Base-by-base conservation (phyloP, 306 rosid genomes). In the Albizia julibrissin region DNA sequence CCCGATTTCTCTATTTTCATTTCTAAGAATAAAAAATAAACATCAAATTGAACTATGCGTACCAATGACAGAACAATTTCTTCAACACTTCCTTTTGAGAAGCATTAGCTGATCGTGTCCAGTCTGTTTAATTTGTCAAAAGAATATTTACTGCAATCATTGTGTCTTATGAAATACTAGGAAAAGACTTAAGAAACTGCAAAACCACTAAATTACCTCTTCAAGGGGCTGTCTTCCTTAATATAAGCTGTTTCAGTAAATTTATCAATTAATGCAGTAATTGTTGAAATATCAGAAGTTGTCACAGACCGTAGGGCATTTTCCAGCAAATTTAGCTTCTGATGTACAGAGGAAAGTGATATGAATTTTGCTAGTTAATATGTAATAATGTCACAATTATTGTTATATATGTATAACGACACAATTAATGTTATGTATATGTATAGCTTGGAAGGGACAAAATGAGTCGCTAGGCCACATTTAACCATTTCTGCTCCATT, bases 401-500 rank as follows among this genome's bases (percentile, higher is more conserved):
- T 19, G 9, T 52, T 43, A 43, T 43, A 43, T 10, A 1, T 29
- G 31, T 29, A 29, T 29, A 29, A 29, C 31, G 31, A 43, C 13
- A 9, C 12, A 43, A 1, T 43, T 46, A 46, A 46, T 46, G 13
- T 46, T 13, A 46, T 46, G 9, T 1, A 7, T 56, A 8, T 19
- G 62, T 22, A 19, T 21, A 81, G 85, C 83, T 0, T 11, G 3
- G 83, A 85, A 24, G 81, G 81, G 1, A 85, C 82, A 46, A 81
- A 85, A 34, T 85, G 83, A 33, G 88, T 85, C 73, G 85, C 83
- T 14, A 85, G 73, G 80, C 85, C 88, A 76, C 85, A 80, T 77
- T 75, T 82, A 22, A 21, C 83, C 6, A 81, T 77, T 64, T 85
- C 87, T 81, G 85, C 80, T 71, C 80, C 88, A 43, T 33, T n/a